Evolutionary conservation across 148 eudicot genomes (phyloP), one percentile per base, ranked within the genome.

Genomic region (Rhododendron molle): DNA sequence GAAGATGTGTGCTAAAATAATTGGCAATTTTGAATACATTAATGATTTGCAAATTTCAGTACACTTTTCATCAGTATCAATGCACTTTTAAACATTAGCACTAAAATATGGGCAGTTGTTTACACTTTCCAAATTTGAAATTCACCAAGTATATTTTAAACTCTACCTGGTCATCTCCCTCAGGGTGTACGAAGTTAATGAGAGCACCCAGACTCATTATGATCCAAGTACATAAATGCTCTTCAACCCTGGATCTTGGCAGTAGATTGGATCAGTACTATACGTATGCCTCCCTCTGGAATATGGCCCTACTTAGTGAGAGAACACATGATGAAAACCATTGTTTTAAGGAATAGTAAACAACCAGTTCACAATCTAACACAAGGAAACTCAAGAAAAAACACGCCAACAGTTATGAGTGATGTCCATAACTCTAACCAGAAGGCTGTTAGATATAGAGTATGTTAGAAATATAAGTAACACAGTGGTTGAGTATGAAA

Each of bases 251-350:
- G 30, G 85, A 20, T 83, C 28, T 67, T 67, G 43, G 26, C 26
- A 15, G 20, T 46, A 28, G 26, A 62, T 23, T n/a, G 28, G 74
- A 40, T 23, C 76, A 21, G 30, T 40, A 11, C 30, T 20, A 52
- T 18, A 21, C n/a, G 21, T 18, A 9, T 54, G 26, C 62, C 32
- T 47, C 14, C 26, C 81, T 49, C 82, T 2, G 82, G 36, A 28
- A 26, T 67, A 14, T 67, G 34, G 73, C 34, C 43, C 65, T 30
- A 30, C 67, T 80, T 15, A 80, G 34, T 80, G 52, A 52, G 46
- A 80, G 67, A 79, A 49, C 30, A 28, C 21, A 60, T 82, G 52
- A 40, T 38, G 34, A 38, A 82, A 82, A 82, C 74, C 11, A 81
- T 81, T 46, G 23, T 67, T 0, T 34, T 56, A 21, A 40, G 50